Evolutionary conservation across 2,329 filamentous ascomycete species (phyloP), one percentile per base, ranked within the genome.

Genomic region (Aaosphaeria pasadenensis): DNA sequence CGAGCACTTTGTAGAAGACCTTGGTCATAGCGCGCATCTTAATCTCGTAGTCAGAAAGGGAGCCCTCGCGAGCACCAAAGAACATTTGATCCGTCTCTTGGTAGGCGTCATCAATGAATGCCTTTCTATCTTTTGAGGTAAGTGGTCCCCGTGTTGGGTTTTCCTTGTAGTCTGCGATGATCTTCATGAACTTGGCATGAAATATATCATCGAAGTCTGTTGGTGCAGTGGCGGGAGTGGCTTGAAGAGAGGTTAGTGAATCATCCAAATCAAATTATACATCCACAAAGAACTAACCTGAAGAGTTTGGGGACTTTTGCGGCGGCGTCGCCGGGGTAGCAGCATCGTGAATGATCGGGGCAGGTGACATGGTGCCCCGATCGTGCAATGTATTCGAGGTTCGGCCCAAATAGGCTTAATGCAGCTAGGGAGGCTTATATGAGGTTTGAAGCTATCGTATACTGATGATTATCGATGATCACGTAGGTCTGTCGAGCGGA

Each of bases 11-110:
- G 55, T 63, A 67, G 43, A 70, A 67, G 43, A 70, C 64, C 42
- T 67, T 67, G 48, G 66, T 69, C 6, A 70, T 59, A 38, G 67
- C 66, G 46, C 64, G 64, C 31, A 69, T 54, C 51, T 68, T 69
- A 51, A 62, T 59, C 17, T 70, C 64, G 30, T 58, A 51, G 44
- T 68, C 64, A 11, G 54, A 43, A 9, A 40, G 50, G 17, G 17
- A 24, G 11, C 68, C 54, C 29, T 53, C 50, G 29, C 65, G 63
- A 39, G 48, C 48, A 13, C 59, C 62, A 39, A 66, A 70, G 49
- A 58, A 64, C 29, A 55, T 38, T 33, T 59, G 49, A 49, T 70
- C 67, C 11, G 67, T 66, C 7, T 60, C 56, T 3, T 44, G 28
- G 48, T 64, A 68, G 7, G 65, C 64, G 5, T 48, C 53, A 32